A percentile compares a stretch with the other conserved stretches of the same genome.
These are phyloP conservation scores for Toxicodendron radicans DNA, from an alignment of 345 rosid species.

Conservation along the genomic window DNA sequence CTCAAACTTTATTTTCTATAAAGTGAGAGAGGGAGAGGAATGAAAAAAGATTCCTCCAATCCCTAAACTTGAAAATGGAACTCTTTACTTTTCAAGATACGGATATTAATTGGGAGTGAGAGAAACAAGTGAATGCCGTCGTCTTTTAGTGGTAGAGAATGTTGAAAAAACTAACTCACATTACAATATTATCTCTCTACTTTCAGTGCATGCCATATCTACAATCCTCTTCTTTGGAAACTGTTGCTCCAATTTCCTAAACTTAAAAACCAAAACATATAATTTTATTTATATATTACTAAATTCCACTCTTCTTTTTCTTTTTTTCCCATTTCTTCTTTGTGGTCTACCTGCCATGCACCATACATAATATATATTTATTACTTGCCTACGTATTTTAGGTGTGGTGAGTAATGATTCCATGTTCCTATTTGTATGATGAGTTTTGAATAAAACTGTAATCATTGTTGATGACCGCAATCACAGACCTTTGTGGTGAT, in stretches of 20 bases:
- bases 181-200: slow-evolving; percentile 2
- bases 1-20: slow-evolving; percentile 38
- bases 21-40: slow-evolving; percentile 31
- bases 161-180: slow-evolving; percentile 30
- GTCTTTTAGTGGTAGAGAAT: slow-evolving; percentile 33
- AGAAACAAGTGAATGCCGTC: slow-evolving; percentile 41
- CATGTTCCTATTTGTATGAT: slow-evolving; percentile 33
- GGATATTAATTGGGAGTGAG: slow-evolving; percentile 29
- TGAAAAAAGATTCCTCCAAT: slow-evolving; percentile 63
- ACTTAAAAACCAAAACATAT: neutral
- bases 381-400: slow-evolving; percentile 23
- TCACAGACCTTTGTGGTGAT: slow-evolving; percentile 34
- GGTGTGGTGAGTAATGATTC: slow-evolving; percentile 30
- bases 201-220: slow-evolving; percentile 33
- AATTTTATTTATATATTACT: slow-evolving; percentile 5
- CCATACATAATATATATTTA: neutral
- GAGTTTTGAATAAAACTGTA: slow-evolving; percentile 32
- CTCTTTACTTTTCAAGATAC: slow-evolving; percentile 49
- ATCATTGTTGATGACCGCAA: slow-evolving; percentile 28
- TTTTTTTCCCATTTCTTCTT: no score
- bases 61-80: slow-evolving; percentile 69
- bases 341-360: slow-evolving; percentile 18
- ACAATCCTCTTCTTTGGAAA: slow-evolving; percentile 38
- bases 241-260: slow-evolving; percentile 45
- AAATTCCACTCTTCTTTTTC: slow-evolving; percentile 18